Conservation (phyloP, 1,284 basidiomycete genomes). For the Chalciporus sp. region DNA sequence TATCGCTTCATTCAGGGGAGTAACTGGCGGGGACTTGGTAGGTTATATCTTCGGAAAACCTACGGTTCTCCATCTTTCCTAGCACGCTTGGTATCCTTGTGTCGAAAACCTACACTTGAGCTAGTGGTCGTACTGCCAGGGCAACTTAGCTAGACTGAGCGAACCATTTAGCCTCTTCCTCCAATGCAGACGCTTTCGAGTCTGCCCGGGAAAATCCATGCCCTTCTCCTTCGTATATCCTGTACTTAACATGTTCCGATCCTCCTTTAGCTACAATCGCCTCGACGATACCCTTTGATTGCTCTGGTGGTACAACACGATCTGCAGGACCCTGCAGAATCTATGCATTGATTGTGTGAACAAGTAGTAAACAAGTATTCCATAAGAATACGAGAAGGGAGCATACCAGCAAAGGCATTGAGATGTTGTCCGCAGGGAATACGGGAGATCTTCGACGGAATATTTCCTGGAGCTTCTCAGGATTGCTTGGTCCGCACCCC, state of each 20-base stretch:
- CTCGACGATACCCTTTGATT: slow-evolving; percentile 51
- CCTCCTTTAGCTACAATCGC: slow-evolving; percentile 49
- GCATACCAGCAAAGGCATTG: slow-evolving; percentile 10
- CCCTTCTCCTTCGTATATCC: slow-evolving; percentile 50
- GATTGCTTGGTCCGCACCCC: slow-evolving; percentile 44
- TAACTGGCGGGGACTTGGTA: too few relatives aligned
- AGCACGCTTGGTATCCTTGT: too few relatives aligned
- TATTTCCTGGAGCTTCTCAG: not conserved
- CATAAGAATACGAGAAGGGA: slow-evolving; percentile 16
- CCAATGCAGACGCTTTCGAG: slow-evolving; percentile 43
- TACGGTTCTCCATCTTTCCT: too few relatives aligned
- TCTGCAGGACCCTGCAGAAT: slow-evolving; percentile 58
- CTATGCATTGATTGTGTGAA: slow-evolving; percentile 28
- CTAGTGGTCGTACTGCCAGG: too few relatives aligned
- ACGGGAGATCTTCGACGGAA: slow-evolving; percentile 6
- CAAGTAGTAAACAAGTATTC: too few relatives aligned
- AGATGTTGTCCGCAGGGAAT: slow-evolving; percentile 3
- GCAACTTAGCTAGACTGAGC: not conserved
- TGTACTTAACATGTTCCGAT: slow-evolving; percentile 43
- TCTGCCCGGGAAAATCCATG: slow-evolving; percentile 51
- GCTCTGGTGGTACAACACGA: slow-evolving; percentile 57
- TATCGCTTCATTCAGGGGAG: too few relatives aligned
- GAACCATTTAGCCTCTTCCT: slow-evolving; percentile 36
- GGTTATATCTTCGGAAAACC: too few relatives aligned
- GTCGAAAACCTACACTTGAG: too few relatives aligned